These are phyloP conservation scores for Globisporangium megalacanthum DNA, from an alignment of 352 stramenopile species.

Conservation along the genomic window DNA sequence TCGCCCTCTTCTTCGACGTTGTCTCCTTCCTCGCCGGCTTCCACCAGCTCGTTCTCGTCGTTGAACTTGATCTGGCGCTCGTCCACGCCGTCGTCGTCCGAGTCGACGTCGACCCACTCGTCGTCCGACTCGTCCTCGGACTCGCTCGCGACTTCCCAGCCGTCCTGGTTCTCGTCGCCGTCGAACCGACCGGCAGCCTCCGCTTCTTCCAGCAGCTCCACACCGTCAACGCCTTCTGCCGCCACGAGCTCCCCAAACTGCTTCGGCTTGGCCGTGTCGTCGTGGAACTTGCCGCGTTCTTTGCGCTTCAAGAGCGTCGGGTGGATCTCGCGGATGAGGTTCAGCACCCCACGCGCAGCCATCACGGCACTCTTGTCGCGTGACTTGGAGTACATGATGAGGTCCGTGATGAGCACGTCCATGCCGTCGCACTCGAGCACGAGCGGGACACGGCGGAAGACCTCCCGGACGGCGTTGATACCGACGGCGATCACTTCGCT, in stretches of 20 bases:
- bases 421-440: conserved; percentile 92
- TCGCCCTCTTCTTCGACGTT: conserved; percentile 26
- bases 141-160: conserved; percentile 72
- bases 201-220: conserved; percentile 90
- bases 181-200: conserved; percentile 71
- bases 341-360: conserved; percentile 93
- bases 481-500: conserved; percentile 97
- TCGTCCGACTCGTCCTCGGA: conserved; percentile 58
- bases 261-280: conserved; percentile 79
- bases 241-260: conserved; percentile 90
- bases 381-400: conserved; percentile 95
- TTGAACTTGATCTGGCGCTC: conserved; percentile 14
- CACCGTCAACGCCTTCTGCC: conserved; percentile 92
- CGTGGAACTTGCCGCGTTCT: conserved; percentile 92
- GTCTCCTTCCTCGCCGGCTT: conserved; percentile 41
- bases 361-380: conserved; percentile 97
- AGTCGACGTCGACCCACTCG: conserved; percentile 72
- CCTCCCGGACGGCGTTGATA: conserved; percentile 96
- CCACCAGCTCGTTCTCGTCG: conserved; percentile 20
- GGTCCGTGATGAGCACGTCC: conserved; percentile 87
- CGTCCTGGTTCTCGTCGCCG: conserved; percentile 75
- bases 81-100: conserved; percentile 31
- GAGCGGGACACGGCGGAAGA: conserved; percentile 93
- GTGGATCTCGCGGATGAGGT: conserved; percentile 96
- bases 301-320: conserved; percentile 95